Conservation (phyloP, 2,329 filamentous ascomycete species). For the Fusarium virguliforme region DNA sequence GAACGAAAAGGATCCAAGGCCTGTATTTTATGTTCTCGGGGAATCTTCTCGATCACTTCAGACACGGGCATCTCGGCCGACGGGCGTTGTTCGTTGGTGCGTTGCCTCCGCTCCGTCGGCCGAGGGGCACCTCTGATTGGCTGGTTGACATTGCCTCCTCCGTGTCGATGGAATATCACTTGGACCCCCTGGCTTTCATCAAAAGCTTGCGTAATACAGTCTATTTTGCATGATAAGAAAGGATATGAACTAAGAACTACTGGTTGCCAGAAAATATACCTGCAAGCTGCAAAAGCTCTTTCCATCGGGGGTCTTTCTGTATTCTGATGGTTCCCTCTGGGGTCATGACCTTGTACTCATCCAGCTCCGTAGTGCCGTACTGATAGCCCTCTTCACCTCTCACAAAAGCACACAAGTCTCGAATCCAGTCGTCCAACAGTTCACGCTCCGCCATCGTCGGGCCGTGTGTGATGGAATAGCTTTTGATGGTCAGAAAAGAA, state of each 20-base stretch:
- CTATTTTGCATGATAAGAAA: background rate
- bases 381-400: background rate
- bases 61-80: slow-evolving; percentile 3
- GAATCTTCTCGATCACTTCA: no score
- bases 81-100: background rate
- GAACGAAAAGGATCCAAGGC: background rate
- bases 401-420: slow-evolving; percentile 24
- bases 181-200: background rate
- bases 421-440: slow-evolving; percentile 29
- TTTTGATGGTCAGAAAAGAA: background rate
- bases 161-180: background rate
- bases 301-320: slow-evolving; percentile 22
- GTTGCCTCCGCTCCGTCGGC: background rate
- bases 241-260: accelerated
- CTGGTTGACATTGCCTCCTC: background rate
- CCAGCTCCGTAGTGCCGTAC: slow-evolving; percentile 13
- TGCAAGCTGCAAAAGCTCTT: slow-evolving; percentile 20
- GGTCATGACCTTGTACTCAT: slow-evolving; percentile 32
- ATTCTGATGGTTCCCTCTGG: slow-evolving; percentile 17
- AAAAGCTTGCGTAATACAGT: background rate
- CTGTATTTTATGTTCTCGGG: background rate
- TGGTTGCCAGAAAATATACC: slow-evolving; percentile 20
- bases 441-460: slow-evolving; percentile 8
- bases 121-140: slow-evolving; percentile 1
- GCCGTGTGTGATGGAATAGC: slow-evolving; percentile 30